phyloP scores from a whole-genome alignment of 2,329 filamentous ascomycete genomes.

The Penicillium sp. region DNA sequence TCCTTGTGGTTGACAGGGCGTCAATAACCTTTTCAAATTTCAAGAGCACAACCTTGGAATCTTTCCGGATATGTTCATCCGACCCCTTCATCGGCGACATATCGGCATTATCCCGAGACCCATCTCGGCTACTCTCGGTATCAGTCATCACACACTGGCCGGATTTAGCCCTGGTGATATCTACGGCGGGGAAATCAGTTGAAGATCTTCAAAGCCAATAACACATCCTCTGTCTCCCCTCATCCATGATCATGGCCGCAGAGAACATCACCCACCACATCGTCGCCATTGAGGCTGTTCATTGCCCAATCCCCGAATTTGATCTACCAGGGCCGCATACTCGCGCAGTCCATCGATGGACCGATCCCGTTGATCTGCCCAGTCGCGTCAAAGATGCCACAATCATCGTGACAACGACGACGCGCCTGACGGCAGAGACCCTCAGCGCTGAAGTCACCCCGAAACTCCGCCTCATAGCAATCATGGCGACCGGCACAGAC shows the following conservation, averaged over 20 bases:
- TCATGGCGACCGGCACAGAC: conserved; percentile 51
- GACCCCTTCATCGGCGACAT: neutral
- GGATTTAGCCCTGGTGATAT: neutral
- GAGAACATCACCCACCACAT: conserved; percentile 42
- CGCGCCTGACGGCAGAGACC: conserved; percentile 28
- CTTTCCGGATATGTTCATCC: neutral
- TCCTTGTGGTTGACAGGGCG: neutral
- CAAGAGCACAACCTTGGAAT: neutral
- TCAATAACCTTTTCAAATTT: neutral
- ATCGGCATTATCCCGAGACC: neutral
- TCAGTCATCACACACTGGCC: neutral
- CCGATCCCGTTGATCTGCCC: conserved; percentile 35
- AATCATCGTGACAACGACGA: conserved; percentile 47
- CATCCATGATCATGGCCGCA: conserved; percentile 1
- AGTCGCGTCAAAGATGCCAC: conserved; percentile 47
- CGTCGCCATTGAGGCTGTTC: conserved; percentile 49
- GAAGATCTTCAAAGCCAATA: neutral
- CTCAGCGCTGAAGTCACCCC: conserved; percentile 46
- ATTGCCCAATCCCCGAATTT: conserved; percentile 43
- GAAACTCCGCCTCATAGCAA: conserved; percentile 45
- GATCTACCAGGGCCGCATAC: conserved; percentile 46
- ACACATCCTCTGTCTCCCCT: neutral
- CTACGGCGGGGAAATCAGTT: neutral
- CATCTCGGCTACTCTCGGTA: conserved; percentile 7
- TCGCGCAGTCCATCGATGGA: conserved; percentile 33